A percentile compares a stretch with the other conserved stretches of the same genome.
These are phyloP conservation scores for Schizochytrium sp. DNA, from an alignment of 108 stramenopile genomes.

Conservation along the genomic window DNA sequence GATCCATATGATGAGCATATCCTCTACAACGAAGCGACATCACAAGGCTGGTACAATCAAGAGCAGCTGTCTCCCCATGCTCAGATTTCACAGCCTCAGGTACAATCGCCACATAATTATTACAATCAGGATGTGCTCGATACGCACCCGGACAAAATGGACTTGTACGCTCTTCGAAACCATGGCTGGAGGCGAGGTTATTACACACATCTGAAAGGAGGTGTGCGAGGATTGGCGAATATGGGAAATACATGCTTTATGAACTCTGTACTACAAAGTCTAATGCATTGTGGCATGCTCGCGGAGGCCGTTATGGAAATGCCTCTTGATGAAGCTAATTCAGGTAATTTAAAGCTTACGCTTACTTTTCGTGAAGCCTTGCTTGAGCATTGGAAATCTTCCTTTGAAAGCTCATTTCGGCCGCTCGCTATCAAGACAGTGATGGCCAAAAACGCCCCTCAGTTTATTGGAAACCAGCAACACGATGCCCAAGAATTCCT, in stretches of 20 bases:
- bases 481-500: slow-evolving; percentile 99
- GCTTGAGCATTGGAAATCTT: slow-evolving; percentile 91
- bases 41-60: slow-evolving; percentile 2
- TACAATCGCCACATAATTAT: background rate
- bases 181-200: background rate
- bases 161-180: background rate
- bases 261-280: slow-evolving; percentile 71
- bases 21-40: background rate
- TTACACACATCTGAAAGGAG: background rate
- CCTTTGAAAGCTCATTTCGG: slow-evolving; percentile 80
- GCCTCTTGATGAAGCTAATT: slow-evolving; percentile 87
- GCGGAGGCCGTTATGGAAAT: slow-evolving; percentile 86
- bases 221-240: slow-evolving; percentile 60
- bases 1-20: background rate
- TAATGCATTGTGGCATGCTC: slow-evolving; percentile 74
- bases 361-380: slow-evolving; percentile 74
- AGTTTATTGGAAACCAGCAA: slow-evolving; percentile 97
- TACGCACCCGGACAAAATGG: background rate
- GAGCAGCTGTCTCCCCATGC: background rate
- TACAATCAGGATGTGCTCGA: too few relatives aligned
- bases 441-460: slow-evolving; percentile 87
- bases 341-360: slow-evolving; percentile 68
- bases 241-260: slow-evolving; percentile 73
- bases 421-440: slow-evolving; percentile 87
- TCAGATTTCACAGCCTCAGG: background rate